Evolutionary conservation across 352 stramenopile genomes (phyloP).

Genomic region (Globisporangium takayamanum): DNA sequence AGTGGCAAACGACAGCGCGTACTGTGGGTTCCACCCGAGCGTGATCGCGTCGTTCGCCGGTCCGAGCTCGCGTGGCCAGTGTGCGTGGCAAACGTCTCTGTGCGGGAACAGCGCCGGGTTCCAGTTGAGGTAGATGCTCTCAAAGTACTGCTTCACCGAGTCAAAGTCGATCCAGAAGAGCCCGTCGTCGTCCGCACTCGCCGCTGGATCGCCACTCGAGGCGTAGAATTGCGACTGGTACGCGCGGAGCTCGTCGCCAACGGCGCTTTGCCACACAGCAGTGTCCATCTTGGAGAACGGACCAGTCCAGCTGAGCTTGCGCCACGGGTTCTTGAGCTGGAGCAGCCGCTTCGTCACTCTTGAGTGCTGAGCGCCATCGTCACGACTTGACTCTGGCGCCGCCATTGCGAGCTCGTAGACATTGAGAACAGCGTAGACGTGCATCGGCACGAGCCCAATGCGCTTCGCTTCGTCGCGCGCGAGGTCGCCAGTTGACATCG

Average conservation of each 20-base stretch:
- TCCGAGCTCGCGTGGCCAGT: conserved; percentile 81
- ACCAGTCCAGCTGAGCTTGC: conserved; percentile 80
- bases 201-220: conserved; percentile 6
- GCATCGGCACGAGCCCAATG: conserved; percentile 92
- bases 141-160: conserved; percentile 90
- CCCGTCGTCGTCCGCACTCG: conserved; percentile 77
- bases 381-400: background rate
- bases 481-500: conserved; percentile 90
- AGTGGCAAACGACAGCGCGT: conserved; percentile 72
- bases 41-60: conserved; percentile 88
- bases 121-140: conserved; percentile 95
- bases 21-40: conserved; percentile 93
- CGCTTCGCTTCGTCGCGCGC: conserved; percentile 51
- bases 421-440: conserved; percentile 96
- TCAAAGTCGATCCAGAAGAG: conserved; percentile 96
- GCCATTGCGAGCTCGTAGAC: conserved; percentile 69
- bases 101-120: conserved; percentile 90
- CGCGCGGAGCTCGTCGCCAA: conserved; percentile 51
- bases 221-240: conserved; percentile 54
- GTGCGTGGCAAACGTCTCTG: conserved; percentile 69
- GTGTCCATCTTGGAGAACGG: conserved; percentile 72
- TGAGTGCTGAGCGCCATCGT: conserved; percentile 10
- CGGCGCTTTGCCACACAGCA: conserved; percentile 36
- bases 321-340: conserved; percentile 97
- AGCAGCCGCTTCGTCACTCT: conserved; percentile 60